Percentiles rank a stretch among this genome's conserved stretches.
Evolutionary conservation across 805 yeast species (phyloP).

Genomic region (Pichia paraexigua): DNA sequence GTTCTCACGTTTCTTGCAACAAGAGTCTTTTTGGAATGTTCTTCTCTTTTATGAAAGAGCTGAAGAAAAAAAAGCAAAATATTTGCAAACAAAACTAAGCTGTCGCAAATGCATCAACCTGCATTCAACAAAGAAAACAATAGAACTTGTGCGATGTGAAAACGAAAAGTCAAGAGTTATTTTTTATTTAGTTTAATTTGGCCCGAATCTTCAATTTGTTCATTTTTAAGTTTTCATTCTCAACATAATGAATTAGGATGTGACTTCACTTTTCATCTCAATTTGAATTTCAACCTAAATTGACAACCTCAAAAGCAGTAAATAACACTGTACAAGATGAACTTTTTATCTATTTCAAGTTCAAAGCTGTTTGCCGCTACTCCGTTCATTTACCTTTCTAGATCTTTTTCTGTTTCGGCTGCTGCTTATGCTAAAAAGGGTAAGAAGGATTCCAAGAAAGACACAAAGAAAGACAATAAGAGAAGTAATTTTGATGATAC

Average conservation of each 20-base stretch:
- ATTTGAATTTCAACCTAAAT: no score
- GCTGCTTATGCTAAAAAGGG: conserved; percentile 12
- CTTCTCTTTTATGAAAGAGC: not conserved
- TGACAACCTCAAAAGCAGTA: no score
- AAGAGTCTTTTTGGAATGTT: not conserved
- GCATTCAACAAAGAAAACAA: no score
- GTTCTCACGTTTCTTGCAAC: not conserved
- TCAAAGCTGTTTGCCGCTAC: not conserved
- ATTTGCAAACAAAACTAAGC: not conserved
- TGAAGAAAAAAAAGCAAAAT: not conserved
- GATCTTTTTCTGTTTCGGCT: conserved; percentile 6
- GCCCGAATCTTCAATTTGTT: no score
- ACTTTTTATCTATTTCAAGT: not conserved
- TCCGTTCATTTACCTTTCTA: not conserved
- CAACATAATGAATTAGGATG: no score
- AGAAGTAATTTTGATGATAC: conserved; percentile 10
- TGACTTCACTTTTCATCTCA: not conserved
- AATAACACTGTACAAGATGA: not conserved
- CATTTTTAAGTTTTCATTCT: no score
- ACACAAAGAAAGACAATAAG: conserved; percentile 6
- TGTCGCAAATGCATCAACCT: not conserved
- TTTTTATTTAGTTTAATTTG: no score
- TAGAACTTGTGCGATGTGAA: no score
- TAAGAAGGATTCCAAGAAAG: conserved; percentile 10
- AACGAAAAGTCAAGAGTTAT: no score